phyloP scores from a whole-genome alignment of 2,329 filamentous ascomycete species.

The Paecilomyces sp. region DNA sequence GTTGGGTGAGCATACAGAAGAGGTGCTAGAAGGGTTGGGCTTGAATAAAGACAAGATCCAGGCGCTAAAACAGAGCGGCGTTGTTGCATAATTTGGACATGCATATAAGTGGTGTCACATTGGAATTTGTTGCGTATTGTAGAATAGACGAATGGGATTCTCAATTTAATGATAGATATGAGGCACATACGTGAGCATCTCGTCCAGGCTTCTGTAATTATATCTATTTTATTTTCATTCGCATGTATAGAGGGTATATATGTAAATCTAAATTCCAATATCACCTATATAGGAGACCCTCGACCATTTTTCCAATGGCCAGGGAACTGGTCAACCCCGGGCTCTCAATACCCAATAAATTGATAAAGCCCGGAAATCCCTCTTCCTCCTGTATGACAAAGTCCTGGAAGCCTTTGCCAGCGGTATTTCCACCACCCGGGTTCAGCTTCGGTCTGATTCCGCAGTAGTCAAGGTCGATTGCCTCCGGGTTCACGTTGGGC shows the following conservation, averaged over 20 bases:
- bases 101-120: not conserved
- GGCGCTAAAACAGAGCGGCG: conserved; percentile 53
- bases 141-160: not conserved
- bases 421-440: conserved; percentile 49
- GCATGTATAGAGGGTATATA: not conserved
- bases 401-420: conserved; percentile 65
- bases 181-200: too few species aligned
- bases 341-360: conserved; percentile 87
- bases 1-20: conserved; percentile 72
- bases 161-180: not conserved
- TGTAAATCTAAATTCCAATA: not conserved
- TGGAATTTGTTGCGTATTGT: not conserved
- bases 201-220: too few species aligned
- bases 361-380: conserved; percentile 75
- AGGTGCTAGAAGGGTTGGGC: conserved; percentile 60
- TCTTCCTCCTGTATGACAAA: conserved; percentile 75
- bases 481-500: conserved; percentile 60
- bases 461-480: conserved; percentile 74
- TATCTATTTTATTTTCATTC: not conserved
- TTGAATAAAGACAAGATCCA: conserved; percentile 50
- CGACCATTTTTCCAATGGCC: conserved; percentile 76
- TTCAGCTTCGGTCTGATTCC: conserved; percentile 84
- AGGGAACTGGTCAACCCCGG: conserved; percentile 81
- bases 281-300: conserved; percentile 44
- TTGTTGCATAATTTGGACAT: conserved; percentile 42